A percentile compares a stretch with the other conserved stretches of the same genome.
Evolutionary conservation across 768 basidiomycete genomes (phyloP).

Genomic region (Serendipita sp.): DNA sequence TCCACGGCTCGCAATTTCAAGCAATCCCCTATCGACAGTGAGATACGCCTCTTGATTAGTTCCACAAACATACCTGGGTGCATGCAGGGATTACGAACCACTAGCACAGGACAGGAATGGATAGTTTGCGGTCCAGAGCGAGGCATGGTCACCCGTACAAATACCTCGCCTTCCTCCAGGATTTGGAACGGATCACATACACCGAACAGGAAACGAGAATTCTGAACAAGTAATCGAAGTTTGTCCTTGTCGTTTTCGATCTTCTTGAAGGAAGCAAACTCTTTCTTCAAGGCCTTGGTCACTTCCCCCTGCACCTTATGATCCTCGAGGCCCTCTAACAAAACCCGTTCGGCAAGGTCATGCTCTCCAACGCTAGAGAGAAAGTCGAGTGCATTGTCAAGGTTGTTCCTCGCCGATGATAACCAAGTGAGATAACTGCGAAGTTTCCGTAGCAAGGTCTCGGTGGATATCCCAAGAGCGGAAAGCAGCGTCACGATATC

Average conservation of each 20-base stretch:
- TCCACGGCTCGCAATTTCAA: conserved; percentile 45
- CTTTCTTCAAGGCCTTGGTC: conserved; percentile 28
- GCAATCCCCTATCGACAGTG: conserved; percentile 32
- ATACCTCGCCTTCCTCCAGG: conserved; percentile 45
- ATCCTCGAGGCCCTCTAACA: conserved; percentile 38
- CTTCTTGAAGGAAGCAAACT: conserved; percentile 35
- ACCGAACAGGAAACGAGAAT: conserved; percentile 45
- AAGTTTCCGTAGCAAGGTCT: conserved; percentile 38
- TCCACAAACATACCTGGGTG: conserved; percentile 33
- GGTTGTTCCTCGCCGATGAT: conserved; percentile 28
- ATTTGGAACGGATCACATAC: conserved; percentile 52
- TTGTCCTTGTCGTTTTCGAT: conserved; percentile 32
- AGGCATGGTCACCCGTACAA: conserved; percentile 37
- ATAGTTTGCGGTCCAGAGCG: conserved; percentile 37
- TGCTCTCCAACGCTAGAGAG: conserved; percentile 34
- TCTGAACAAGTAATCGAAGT: conserved; percentile 42
- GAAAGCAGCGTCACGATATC: conserved; percentile 51
- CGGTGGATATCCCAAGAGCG: conserved; percentile 41
- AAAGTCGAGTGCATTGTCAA: conserved; percentile 35
- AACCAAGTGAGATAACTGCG: conserved; percentile 45
- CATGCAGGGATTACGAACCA: conserved; percentile 52
- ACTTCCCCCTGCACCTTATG: conserved; percentile 26
- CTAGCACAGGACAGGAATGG: conserved; percentile 43
- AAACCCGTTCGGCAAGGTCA: conserved; percentile 32
- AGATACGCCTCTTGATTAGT: not conserved